Base-by-base conservation (phyloP, 805 yeast species). In the Candida easanensis region DNA sequence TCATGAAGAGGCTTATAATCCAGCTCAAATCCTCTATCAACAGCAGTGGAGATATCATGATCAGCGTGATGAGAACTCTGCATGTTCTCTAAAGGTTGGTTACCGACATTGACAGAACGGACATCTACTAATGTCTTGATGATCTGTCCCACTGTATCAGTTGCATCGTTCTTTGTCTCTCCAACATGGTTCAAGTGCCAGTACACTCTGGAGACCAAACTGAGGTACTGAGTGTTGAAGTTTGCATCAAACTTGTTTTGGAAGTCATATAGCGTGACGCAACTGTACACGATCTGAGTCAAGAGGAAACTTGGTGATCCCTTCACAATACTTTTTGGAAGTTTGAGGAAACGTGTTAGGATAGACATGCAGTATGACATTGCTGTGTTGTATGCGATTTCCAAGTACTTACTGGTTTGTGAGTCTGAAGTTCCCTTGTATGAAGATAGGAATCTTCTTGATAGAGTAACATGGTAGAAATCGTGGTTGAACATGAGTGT, bases 171-270 rank as follows among this genome's bases (percentile, higher is more conserved):
- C 52, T 69, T 68, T 43, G 70, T 70, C 45, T 76, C 80, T 2
- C 83, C 83, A 46, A 76, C 71, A 22, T 76, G 70, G 46, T 74
- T 77, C 47, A 79, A 58, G 49, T 76, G 79, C 83, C 83, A 79
- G 48, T 78, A 79, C 8, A 76, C 70, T 42, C 68, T 67, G 0
- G 82, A 70, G 34, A 80, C 76, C 10, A 76, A 54, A 47, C 65
- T 74, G 34, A 79, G 51, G 2, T 76, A 56, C 44, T 61, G 65
- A 18, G 67, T 68, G 41, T 66, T 68, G 44, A 72, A 71, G n/a
- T 64, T 56, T 6, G 58, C 54, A 26, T 62, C 62, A 60, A 71
- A 68, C 48, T 63, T 57, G 38, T 63, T 64, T 15, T 76, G 56
- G 46, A 65, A 70, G 37, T 76, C 80, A 52, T 77, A 73, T 19